phyloP scores from a whole-genome alignment of 2,329 filamentous ascomycete species.

The Aureobasidium subglaciale region DNA sequence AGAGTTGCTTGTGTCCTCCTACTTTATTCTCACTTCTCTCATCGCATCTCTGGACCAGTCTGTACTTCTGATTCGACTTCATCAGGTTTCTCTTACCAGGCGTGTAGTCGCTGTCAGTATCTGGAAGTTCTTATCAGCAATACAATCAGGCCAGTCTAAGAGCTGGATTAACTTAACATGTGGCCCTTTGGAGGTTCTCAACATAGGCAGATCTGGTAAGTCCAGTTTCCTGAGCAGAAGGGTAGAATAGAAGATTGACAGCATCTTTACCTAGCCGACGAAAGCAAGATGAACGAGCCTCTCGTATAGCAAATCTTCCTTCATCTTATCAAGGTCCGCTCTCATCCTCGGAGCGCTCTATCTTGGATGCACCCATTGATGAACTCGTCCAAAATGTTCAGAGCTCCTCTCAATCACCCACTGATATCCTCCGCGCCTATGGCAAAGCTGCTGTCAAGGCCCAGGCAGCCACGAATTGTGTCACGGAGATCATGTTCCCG shows the following conservation, averaged over 20 bases:
- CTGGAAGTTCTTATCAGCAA: no score
- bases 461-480: constrained; percentile 79
- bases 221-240: no score
- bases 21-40: background rate
- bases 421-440: constrained; percentile 75
- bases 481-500: constrained; percentile 78
- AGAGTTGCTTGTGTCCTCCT: background rate
- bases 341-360: constrained; percentile 55
- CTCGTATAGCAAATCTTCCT: constrained; percentile 61
- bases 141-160: no score
- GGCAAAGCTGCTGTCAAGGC: constrained; percentile 79
- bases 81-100: background rate
- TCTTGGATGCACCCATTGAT: constrained; percentile 67
- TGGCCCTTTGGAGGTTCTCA: constrained; percentile 2
- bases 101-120: no score
- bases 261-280: constrained; percentile 49
- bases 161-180: background rate
- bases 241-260: no score
- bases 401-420: constrained; percentile 54
- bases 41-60: no score
- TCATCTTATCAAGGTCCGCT: constrained; percentile 59
- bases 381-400: constrained; percentile 74
- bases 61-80: no score
- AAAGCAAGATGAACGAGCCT: constrained; percentile 70
- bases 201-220: constrained; percentile 3